Percentiles rank a stretch among this genome's conserved stretches.
These are phyloP conservation scores for Nidularia pulvinata DNA, from an alignment of 768 basidiomycete genomes.

Conservation along the genomic window DNA sequence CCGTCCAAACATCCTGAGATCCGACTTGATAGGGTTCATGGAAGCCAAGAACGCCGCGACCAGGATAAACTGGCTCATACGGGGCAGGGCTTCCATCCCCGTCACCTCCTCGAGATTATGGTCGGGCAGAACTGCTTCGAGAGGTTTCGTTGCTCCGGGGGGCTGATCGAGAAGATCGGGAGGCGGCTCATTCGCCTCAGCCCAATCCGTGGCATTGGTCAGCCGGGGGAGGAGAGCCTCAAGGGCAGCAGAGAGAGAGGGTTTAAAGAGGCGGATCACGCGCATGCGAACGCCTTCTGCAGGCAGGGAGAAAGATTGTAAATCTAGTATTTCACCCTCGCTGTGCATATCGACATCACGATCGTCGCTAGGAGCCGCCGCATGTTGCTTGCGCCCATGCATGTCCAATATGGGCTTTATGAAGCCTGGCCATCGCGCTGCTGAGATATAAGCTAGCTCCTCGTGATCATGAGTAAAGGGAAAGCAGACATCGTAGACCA, in stretches of 20 bases:
- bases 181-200: conserved; percentile 45
- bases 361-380: too few relatives aligned
- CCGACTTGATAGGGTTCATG: conserved; percentile 80
- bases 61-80: conserved; percentile 55
- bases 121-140: background rate
- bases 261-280: conserved; percentile 59
- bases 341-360: too few relatives aligned
- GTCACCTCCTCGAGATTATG: conserved; percentile 4
- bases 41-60: conserved; percentile 82
- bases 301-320: conserved; percentile 35
- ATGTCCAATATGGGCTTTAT: conserved; percentile 65
- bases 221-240: conserved; percentile 70
- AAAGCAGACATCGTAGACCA: conserved; percentile 60
- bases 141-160: background rate
- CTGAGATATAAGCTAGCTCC: conserved; percentile 75
- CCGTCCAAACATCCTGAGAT: conserved; percentile 82
- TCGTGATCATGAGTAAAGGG: conserved; percentile 65
- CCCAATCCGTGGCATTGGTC: conserved; percentile 67
- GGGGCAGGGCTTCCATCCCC: conserved; percentile 43
- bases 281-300: conserved; percentile 66
- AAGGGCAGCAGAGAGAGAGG: conserved; percentile 60
- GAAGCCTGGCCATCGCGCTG: conserved; percentile 82
- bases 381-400: too few relatives aligned
- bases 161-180: conserved; percentile 30
- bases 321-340: conserved; percentile 16